Conservation (phyloP, 495 filamentous ascomycete species). For the Aeminium ludgeri region DNA sequence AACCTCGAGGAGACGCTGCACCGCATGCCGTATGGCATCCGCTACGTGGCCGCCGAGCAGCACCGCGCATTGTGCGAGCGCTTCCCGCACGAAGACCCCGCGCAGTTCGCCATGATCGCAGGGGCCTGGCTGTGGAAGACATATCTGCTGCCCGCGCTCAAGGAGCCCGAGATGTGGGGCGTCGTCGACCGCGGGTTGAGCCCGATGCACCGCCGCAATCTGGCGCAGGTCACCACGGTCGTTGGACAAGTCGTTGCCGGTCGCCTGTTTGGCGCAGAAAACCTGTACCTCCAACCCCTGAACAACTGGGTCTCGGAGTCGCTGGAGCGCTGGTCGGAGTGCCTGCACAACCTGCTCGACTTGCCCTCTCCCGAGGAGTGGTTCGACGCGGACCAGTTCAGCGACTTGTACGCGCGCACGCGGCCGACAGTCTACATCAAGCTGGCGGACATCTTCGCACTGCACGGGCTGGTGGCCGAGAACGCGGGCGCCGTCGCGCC, state of each 20-base stretch:
- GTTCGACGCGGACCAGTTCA: conserved; percentile 97
- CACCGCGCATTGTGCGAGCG: conserved; percentile 57
- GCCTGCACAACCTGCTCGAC: conserved; percentile 42
- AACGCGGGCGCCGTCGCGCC: conserved; percentile 64
- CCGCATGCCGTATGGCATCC: conserved; percentile 82
- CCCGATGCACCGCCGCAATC: conserved; percentile 82
- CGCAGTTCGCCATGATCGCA: conserved; percentile 64
- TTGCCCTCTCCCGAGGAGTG: conserved; percentile 72
- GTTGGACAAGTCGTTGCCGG: conserved; percentile 73
- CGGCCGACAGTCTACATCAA: conserved; percentile 98
- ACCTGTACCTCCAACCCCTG: conserved; percentile 86
- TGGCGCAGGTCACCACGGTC: conserved; percentile 81
- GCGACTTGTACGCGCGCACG: conserved; percentile 86
- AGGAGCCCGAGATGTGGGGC: conserved; percentile 74
- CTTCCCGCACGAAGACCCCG: conserved; percentile 65
- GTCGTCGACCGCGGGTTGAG: conserved; percentile 74
- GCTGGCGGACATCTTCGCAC: conserved; percentile 91
- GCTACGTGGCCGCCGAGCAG: conserved; percentile 75
- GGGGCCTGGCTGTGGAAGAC: conserved; percentile 84
- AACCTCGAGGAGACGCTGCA: conserved; percentile 66
- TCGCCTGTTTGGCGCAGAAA: conserved; percentile 77
- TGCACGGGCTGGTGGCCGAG: conserved; percentile 71
- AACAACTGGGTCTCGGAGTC: conserved; percentile 80
- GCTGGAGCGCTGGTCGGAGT: conserved; percentile 59
- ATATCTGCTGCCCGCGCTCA: conserved; percentile 78